Base-by-base conservation (phyloP, 2,329 filamentous ascomycete species). In the Diplocarpon rosae region DNA sequence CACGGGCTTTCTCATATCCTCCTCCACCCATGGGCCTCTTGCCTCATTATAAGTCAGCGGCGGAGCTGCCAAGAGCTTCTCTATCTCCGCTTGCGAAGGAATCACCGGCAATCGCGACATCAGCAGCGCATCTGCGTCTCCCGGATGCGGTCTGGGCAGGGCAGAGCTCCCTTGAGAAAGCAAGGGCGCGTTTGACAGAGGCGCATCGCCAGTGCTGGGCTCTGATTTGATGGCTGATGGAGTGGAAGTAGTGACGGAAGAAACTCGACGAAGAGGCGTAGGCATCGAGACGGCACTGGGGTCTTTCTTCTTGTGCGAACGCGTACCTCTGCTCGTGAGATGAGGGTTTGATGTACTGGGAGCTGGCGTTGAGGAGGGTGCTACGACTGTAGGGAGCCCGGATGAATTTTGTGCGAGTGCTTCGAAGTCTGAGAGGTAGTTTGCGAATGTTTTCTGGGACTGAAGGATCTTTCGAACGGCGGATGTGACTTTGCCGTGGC, bases 371-470 rank as follows among this genome's bases (percentile, higher is more conserved):
- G 46, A 48, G 7, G 33, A 40, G 17, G 60, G 57, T 4, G 62
- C 54, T 31, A 2, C 66, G 50, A 14, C 50, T 14, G 38, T 16
- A n/a, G 48, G 28, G 34, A 31, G 43, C 63, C 65, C n/a, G 47
- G 71, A 68, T 55, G 46, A 64, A 14, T 37, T 43, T 13, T 43
- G 40, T 55, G 55, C 52, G 43, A 78, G 67, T 8, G 85, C 85
- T 54, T 84, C 73, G 62, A 83, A 86, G 62, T 92, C 85, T 54
- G 85, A 83, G 37, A 90, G 72, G 62, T 90, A 81, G 65, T 92
- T 88, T 50, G 78, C 77, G 62, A 90, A 90, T 2, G 83, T 87
- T 67, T 90, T 87, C 59, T 87, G 83, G 20, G 81, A 86, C 53
- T 81, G 78, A 45, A 92, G 69, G 50, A 92, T 87, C 65, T 81